Base-by-base conservation (phyloP, 2,329 filamentous ascomycete genomes). In the Phaeophleospora eucalypticola region DNA sequence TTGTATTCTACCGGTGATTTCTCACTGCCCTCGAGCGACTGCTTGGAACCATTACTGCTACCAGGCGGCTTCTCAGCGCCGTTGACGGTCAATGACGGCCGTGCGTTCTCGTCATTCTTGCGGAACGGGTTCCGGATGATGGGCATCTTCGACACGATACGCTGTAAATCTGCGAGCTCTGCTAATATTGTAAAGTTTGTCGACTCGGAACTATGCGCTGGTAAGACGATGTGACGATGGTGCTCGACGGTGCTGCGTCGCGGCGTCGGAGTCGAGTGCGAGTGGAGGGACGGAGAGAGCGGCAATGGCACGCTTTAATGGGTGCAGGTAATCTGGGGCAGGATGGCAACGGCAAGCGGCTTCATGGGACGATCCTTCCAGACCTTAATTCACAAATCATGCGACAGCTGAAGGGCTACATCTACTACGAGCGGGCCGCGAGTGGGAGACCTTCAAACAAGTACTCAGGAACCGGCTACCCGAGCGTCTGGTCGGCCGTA, bases 1-100 rank as follows among this genome's bases (percentile, higher is more conserved):
- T 77, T 74, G 64, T 76, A 77, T 53, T 77, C 74, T n/a, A 68
- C 60, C 10, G 71, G 64, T 51, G 71, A 66, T 54, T 71, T 59
- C 38, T 58, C 41, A 20, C 52, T 70, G 55, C 71, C 65, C 45
- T 72, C 67, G 49, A 74, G 16, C 6, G 33, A 59, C 39, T 68
- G 68, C 55, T 69, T 67, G 46, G 40, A 42, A 20, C 47, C 53
- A 36, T 51, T 54, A 36, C 39, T 43, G 43, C 39, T 56, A 16
- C 37, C 44, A 36, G 42, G 36, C 14, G 43, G 42, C 34, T 51
- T 46, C 32, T 46, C 45, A 21, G 38, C 36, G 36, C 43, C 39
- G 45, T 47, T 53, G 39, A 51, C 36, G 27, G 48, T 45, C 16
- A 39, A 45, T 27, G 41, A 39, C 32, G 29, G 59, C 17, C 64